Conservation (phyloP, 169 alveolate species). For the Cryptosporidium sp. region DNA sequence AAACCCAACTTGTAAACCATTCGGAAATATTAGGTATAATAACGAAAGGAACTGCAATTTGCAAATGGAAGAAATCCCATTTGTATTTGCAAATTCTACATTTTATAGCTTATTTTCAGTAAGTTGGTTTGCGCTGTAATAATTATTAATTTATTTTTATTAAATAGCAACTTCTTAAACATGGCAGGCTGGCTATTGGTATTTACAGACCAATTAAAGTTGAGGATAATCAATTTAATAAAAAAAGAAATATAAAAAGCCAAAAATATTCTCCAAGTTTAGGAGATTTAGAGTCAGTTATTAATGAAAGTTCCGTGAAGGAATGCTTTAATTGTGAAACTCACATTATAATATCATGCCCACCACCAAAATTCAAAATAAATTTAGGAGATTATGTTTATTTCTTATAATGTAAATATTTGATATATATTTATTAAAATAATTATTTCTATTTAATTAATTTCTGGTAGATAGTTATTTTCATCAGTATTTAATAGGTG, state of each 20-base stretch:
- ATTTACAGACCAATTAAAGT: conserved; percentile 17
- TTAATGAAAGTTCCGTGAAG: not conserved
- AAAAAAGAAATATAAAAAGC: not conserved
- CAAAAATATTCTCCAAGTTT: not conserved
- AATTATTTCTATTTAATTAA: too few species aligned
- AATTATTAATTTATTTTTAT: not conserved
- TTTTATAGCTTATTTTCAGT: conserved; percentile 44
- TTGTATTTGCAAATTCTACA: conserved; percentile 26
- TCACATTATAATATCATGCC: conserved; percentile 40
- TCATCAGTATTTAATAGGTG: not conserved
- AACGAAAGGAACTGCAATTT: not conserved
- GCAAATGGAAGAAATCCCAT: conserved; percentile 45
- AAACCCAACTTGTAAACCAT: conserved; percentile 1
- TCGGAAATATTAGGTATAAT: not conserved
- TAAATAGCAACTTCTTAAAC: conserved; percentile 7
- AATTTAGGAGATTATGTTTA: conserved; percentile 25
- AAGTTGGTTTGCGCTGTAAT: not conserved
- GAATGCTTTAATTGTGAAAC: conserved; percentile 28
- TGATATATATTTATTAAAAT: not conserved
- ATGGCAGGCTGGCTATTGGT: conserved; percentile 23
- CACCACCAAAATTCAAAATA: conserved; percentile 36
- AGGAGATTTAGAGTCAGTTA: not conserved
- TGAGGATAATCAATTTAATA: not conserved
- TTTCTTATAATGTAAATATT: not conserved
- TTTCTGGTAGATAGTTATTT: not conserved